Percentiles rank a stretch among this genome's conserved stretches.
Conservation (phyloP, 805 yeast species). For the Nakazawaea molendinolei region DNA sequence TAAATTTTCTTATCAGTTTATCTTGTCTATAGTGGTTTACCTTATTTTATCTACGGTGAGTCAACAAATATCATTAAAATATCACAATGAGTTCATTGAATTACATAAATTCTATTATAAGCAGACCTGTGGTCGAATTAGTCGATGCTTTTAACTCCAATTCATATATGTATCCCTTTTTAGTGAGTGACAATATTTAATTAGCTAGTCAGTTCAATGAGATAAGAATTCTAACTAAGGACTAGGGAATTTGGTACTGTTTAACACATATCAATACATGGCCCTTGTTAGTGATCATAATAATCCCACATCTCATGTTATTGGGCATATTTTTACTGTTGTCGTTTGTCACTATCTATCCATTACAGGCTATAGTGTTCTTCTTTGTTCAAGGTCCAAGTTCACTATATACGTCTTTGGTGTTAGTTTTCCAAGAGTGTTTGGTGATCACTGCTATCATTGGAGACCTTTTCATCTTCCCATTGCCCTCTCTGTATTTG, state of each 20-base stretch:
- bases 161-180: not conserved
- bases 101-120: too few relatives aligned
- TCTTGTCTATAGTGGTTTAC: too few relatives aligned
- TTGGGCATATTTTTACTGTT: slow-evolving; percentile 12
- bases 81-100: too few relatives aligned
- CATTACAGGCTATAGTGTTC: slow-evolving; percentile 15
- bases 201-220: too few relatives aligned
- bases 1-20: too few relatives aligned
- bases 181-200: not conserved
- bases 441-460: slow-evolving; percentile 23
- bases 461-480: slow-evolving; percentile 23
- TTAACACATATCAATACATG: slow-evolving; percentile 1
- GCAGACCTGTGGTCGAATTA: not conserved
- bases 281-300: slow-evolving; percentile 10
- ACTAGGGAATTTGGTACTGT: slow-evolving; percentile 9
- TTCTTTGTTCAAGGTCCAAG: slow-evolving; percentile 17
- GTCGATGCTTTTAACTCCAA: not conserved
- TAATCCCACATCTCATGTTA: slow-evolving; percentile 16
- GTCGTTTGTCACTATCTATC: slow-evolving; percentile 13
- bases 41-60: too few relatives aligned
- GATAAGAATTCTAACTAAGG: too few relatives aligned
- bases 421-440: slow-evolving; percentile 23
- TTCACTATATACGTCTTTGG: slow-evolving; percentile 15
- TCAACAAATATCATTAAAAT: too few relatives aligned
- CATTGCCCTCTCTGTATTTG: slow-evolving; percentile 21